phyloP scores from a whole-genome alignment of 2,329 filamentous ascomycete genomes.

The Meredithiella fracta region DNA sequence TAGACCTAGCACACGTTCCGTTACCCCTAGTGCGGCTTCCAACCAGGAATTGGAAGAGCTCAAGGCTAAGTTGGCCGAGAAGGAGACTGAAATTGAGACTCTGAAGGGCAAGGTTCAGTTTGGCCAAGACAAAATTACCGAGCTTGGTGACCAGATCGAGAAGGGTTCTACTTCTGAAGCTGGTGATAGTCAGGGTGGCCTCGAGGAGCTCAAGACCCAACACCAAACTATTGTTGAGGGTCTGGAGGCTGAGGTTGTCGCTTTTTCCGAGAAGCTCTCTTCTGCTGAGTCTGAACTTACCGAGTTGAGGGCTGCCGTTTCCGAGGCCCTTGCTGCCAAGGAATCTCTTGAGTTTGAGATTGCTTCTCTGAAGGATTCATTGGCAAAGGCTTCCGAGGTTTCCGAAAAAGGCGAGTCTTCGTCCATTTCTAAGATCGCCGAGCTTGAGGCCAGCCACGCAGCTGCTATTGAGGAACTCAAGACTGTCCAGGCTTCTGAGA shows the following conservation, averaged over 20 bases:
- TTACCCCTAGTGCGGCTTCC: slow-evolving; percentile 24
- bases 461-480: slow-evolving; percentile 26
- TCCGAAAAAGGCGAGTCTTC: slow-evolving; percentile 29
- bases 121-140: slow-evolving; percentile 38
- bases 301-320: slow-evolving; percentile 32
- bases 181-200: slow-evolving; percentile 25
- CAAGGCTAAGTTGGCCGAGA: slow-evolving; percentile 41
- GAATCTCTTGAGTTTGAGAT: slow-evolving; percentile 33
- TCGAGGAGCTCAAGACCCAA: slow-evolving; percentile 33
- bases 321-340: slow-evolving; percentile 32
- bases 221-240: slow-evolving; percentile 32
- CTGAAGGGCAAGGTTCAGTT: slow-evolving; percentile 40
- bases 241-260: slow-evolving; percentile 31
- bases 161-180: slow-evolving; percentile 27
- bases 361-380: slow-evolving; percentile 31
- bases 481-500: slow-evolving; percentile 24
- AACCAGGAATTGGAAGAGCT: slow-evolving; percentile 43
- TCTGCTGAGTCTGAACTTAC: slow-evolving; percentile 35
- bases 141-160: slow-evolving; percentile 36
- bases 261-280: slow-evolving; percentile 34
- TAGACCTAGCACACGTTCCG: slow-evolving; percentile 18
- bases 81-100: slow-evolving; percentile 39
- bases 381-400: slow-evolving; percentile 37
- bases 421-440: slow-evolving; percentile 25
- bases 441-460: slow-evolving; percentile 31